phyloP scores from a whole-genome alignment of 495 filamentous ascomycete genomes.

The Hypoxylon cercidicola region DNA sequence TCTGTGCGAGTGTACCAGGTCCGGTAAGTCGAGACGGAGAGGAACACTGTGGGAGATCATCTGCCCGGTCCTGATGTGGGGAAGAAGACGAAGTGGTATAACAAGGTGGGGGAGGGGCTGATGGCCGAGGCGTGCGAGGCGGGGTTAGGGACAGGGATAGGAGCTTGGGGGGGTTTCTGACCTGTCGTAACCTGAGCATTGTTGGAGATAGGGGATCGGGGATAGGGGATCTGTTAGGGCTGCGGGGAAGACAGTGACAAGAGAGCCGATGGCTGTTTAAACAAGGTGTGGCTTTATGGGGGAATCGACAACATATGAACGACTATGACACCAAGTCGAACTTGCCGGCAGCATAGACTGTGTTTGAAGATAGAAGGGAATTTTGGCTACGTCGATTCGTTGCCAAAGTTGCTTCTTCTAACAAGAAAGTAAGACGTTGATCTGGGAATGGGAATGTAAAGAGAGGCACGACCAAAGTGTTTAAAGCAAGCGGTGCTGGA shows the following conservation, averaged over 20 bases:
- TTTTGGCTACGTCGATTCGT: background rate
- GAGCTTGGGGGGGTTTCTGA: conserved; percentile 12
- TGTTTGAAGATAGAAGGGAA: background rate
- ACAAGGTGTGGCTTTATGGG: background rate
- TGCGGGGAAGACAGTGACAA: background rate
- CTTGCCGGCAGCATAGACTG: background rate
- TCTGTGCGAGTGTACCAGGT: background rate
- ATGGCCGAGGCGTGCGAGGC: conserved; percentile 7
- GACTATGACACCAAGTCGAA: background rate
- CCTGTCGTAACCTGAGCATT: conserved; percentile 11
- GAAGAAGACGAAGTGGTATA: conserved; percentile 17
- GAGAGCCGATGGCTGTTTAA: background rate
- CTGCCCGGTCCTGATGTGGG: conserved; percentile 25
- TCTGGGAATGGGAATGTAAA: conserved; percentile 1
- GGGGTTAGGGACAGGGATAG: conserved; percentile 16
- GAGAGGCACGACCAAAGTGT: background rate
- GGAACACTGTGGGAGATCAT: conserved; percentile 24
- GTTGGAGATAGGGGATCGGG: conserved; percentile 20
- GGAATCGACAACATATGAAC: conserved; percentile 1
- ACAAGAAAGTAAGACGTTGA: background rate
- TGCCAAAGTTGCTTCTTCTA: background rate
- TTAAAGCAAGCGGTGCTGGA: background rate
- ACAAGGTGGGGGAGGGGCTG: conserved; percentile 30
- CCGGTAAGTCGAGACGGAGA: conserved; percentile 21
- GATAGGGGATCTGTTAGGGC: conserved; percentile 1